Conservation (phyloP, 2,329 filamentous ascomycete genomes). For the Aspergillus chevalieri region DNA sequence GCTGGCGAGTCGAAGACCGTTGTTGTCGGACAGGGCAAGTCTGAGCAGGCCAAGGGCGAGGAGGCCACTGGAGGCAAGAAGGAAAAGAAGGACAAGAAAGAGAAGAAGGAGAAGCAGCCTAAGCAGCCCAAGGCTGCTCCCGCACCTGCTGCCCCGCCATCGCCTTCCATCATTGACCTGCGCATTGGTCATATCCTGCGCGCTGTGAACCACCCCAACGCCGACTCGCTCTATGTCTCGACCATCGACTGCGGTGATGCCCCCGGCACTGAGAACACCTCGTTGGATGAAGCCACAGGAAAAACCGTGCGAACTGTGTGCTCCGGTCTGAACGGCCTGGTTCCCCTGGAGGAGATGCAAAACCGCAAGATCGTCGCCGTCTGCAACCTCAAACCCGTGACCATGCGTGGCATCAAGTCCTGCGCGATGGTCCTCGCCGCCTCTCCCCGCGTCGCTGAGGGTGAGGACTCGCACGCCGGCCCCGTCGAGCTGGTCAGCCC, state of each 20-base stretch:
- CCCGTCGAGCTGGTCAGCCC: constrained; percentile 89
- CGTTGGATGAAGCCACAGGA: constrained; percentile 70
- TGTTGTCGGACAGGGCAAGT: constrained; percentile 34
- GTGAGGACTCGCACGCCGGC: constrained; percentile 77
- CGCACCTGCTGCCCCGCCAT: constrained; percentile 66
- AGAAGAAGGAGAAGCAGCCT: constrained; percentile 81
- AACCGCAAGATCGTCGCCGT: constrained; percentile 90
- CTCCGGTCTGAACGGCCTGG: constrained; percentile 87
- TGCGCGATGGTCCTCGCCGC: constrained; percentile 91
- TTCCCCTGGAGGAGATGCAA: constrained; percentile 95
- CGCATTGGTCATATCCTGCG: constrained; percentile 97
- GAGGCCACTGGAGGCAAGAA: constrained; percentile 59
- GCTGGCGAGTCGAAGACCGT: constrained; percentile 25
- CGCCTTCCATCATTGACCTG: constrained; percentile 84
- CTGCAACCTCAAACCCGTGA: constrained; percentile 97
- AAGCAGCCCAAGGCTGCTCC: constrained; percentile 72
- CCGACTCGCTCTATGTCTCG: constrained; percentile 90
- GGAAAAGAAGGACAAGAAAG: constrained; percentile 75
- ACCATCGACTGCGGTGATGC: constrained; percentile 92
- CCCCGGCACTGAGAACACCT: constrained; percentile 78
- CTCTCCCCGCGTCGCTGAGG: constrained; percentile 74
- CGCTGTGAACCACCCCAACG: constrained; percentile 90
- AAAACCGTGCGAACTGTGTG: constrained; percentile 92
- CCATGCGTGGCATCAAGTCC: constrained; percentile 86
- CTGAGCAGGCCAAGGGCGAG: constrained; percentile 53